Evolutionary conservation across 2,329 filamentous ascomycete genomes (phyloP).

Genomic region (Delphinella strobiligena): DNA sequence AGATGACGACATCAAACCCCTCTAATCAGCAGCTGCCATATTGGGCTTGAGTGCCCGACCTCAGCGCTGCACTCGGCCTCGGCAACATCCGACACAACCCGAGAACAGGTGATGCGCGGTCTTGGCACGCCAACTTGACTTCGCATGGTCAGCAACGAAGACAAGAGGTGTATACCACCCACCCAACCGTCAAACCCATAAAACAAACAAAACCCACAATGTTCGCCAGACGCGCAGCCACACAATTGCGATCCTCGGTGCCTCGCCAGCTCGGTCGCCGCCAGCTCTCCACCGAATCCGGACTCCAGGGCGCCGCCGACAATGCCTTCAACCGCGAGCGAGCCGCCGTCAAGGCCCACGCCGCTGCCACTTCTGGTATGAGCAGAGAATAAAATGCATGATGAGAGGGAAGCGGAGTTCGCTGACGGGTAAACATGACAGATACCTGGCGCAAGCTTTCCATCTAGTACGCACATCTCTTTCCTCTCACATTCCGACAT

Average conservation of each 20-base stretch:
- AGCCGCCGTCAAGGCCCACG: constrained; percentile 81
- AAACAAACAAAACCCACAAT: constrained; percentile 7
- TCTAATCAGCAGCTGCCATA: no score
- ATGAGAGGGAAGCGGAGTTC: neutral
- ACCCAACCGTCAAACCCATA: constrained; percentile 1
- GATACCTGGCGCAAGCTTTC: constrained; percentile 94
- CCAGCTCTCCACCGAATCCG: constrained; percentile 12
- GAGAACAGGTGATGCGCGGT: neutral
- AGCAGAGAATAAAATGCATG: constrained; percentile 13
- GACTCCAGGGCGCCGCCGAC: constrained; percentile 51
- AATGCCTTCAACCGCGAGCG: constrained; percentile 93
- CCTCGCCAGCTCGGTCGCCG: constrained; percentile 16
- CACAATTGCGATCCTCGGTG: constrained; percentile 14
- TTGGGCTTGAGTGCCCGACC: no score
- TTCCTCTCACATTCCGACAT: neutral
- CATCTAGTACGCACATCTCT: constrained; percentile 56
- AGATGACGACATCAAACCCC: neutral
- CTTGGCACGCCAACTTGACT: constrained; percentile 1
- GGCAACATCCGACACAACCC: neutral
- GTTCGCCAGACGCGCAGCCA: constrained; percentile 9
- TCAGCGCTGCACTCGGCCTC: no score
- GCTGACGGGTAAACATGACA: constrained; percentile 25
- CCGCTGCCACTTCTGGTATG: constrained; percentile 70
- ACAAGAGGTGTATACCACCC: neutral
- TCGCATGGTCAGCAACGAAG: neutral